Evolutionary conservation across 2,329 filamentous ascomycete genomes (phyloP).

Genomic region (Ascochyta viciae-villosae): DNA sequence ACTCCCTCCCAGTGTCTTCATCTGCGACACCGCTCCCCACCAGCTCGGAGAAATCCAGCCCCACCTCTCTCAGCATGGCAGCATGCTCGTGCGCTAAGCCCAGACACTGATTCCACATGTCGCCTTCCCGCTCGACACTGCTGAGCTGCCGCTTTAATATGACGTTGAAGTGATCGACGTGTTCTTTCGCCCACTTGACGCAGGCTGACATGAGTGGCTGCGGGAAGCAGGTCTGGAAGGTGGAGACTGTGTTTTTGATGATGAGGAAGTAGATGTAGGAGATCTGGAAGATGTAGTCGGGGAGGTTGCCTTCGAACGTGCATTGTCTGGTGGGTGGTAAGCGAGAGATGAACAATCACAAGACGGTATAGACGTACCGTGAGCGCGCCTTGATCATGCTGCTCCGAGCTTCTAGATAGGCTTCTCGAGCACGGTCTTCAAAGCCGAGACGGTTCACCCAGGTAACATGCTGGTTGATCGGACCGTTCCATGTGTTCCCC

Average conservation of each 20-base stretch:
- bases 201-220: conserved; percentile 89
- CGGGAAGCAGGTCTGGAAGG: conserved; percentile 81
- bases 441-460: conserved; percentile 90
- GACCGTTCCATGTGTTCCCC: conserved; percentile 76
- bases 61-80: conserved; percentile 79
- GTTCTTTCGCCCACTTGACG: conserved; percentile 97
- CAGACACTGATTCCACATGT: conserved; percentile 84
- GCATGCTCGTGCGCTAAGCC: conserved; percentile 82
- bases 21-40: conserved; percentile 61
- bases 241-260: conserved; percentile 89
- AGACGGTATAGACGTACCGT: conserved; percentile 61
- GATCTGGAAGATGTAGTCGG: conserved; percentile 91
- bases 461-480: conserved; percentile 79
- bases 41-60: conserved; percentile 85
- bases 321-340: conserved; percentile 71
- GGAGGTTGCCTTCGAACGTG: conserved; percentile 92
- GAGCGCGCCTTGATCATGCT: conserved; percentile 81
- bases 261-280: conserved; percentile 96
- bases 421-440: conserved; percentile 86
- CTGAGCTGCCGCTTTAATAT: conserved; percentile 85
- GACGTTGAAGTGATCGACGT: conserved; percentile 88
- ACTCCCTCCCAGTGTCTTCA: conserved; percentile 2
- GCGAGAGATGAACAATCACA: conserved; percentile 7
- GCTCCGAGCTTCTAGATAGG: conserved; percentile 81
- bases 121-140: conserved; percentile 77